These are phyloP conservation scores for Westerdykella aurantiaca DNA, from an alignment of 2,329 filamentous ascomycete genomes.

Conservation along the genomic window DNA sequence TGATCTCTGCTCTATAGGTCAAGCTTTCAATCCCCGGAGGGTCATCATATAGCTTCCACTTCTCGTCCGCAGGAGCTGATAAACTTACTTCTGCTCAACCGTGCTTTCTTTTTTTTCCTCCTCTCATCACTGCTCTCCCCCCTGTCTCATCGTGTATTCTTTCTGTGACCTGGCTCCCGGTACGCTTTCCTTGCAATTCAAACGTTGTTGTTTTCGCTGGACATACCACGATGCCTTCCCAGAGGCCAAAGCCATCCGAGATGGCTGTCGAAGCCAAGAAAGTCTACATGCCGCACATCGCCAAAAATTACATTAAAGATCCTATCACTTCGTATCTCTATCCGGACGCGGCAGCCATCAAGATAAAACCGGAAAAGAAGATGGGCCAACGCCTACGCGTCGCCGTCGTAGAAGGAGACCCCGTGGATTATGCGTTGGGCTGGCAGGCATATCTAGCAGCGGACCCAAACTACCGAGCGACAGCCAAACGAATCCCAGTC, in stretches of 20 bases:
- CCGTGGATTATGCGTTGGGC: slow-evolving; percentile 51
- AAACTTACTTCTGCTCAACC: background rate
- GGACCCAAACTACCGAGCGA: slow-evolving; percentile 15
- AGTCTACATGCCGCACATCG: slow-evolving; percentile 61
- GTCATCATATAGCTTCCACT: background rate
- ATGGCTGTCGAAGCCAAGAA: slow-evolving; percentile 69
- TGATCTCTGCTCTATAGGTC: slow-evolving; percentile 19
- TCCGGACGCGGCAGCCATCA: slow-evolving; percentile 33
- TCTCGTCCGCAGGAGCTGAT: too few species aligned
- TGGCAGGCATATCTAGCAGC: slow-evolving; percentile 46
- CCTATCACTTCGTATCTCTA: slow-evolving; percentile 58
- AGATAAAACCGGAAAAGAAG: slow-evolving; percentile 46
- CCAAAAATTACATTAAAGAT: slow-evolving; percentile 48
- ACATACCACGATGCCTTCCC: slow-evolving; percentile 46
- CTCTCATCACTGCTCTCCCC: background rate
- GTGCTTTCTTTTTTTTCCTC: background rate
- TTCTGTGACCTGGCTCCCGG: background rate
- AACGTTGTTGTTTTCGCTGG: background rate
- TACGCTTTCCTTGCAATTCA: background rate
- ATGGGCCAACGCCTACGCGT: slow-evolving; percentile 37
- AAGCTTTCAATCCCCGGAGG: too few species aligned
- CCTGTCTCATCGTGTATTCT: background rate
- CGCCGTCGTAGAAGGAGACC: slow-evolving; percentile 43
- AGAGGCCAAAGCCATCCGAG: slow-evolving; percentile 60
- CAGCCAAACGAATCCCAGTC: slow-evolving; percentile 51